phyloP scores from a whole-genome alignment of 192 early-diverging fungal genomes.

The Dimargaris verticillata region DNA sequence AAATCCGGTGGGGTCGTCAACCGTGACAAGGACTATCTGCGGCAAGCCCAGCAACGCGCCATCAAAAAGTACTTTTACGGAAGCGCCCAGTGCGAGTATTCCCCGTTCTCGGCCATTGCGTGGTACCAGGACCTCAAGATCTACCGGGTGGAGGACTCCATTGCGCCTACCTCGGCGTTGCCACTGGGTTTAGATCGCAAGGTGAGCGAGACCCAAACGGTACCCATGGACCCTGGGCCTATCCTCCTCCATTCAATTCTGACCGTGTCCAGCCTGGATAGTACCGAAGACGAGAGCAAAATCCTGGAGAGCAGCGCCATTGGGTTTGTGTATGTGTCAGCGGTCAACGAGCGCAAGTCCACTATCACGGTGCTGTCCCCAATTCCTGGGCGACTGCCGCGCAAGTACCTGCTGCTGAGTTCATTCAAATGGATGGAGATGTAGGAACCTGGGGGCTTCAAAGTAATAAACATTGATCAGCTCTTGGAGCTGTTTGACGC shows the following conservation, averaged over 20 bases:
- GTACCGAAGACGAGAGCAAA: conserved; percentile 24
- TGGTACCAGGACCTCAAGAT: conserved; percentile 61
- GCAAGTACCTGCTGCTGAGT: conserved; percentile 66
- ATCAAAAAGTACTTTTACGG: conserved; percentile 96
- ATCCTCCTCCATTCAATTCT: conserved; percentile 72
- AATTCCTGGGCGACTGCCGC: conserved; percentile 71
- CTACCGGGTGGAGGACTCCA: conserved; percentile 53
- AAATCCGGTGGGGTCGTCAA: conserved; percentile 92
- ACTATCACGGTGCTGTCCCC: conserved; percentile 78
- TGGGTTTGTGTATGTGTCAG: conserved; percentile 78
- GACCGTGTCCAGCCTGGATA: conserved; percentile 56
- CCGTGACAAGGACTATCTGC: conserved; percentile 53
- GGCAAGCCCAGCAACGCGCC: conserved; percentile 48
- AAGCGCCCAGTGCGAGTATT: conserved; percentile 47
- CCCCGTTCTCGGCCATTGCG: conserved; percentile 70
- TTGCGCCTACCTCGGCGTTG: conserved; percentile 79
- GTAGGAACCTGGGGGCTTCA: conserved; percentile 7
- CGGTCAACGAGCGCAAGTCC: conserved; percentile 54
- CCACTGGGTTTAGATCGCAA: conserved; percentile 75
- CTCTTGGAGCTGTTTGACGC: too few relatives aligned
- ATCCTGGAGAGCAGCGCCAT: conserved; percentile 47
- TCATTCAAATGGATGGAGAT: conserved; percentile 87
- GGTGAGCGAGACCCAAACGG: conserved; percentile 58
- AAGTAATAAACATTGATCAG: too few relatives aligned
- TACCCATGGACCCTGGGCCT: conserved; percentile 63